Evolutionary conservation across 1,284 basidiomycete genomes (phyloP), one percentile per base, ranked within the genome.

Genomic region (Mycosarcoma maydis): DNA sequence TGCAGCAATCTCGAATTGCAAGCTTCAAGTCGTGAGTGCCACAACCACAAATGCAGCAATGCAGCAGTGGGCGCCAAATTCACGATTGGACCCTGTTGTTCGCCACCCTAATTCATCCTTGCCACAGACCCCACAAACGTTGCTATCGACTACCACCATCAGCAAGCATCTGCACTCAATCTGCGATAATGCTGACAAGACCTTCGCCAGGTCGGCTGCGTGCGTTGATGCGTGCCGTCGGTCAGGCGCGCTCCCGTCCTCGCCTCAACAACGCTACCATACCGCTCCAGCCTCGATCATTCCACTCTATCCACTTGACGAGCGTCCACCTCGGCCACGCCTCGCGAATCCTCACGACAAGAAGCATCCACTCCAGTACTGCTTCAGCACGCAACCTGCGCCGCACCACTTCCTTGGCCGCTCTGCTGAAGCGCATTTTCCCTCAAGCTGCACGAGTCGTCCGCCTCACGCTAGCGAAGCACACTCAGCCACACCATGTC

Each of bases 151-250:
- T 7, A 10, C 4, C 4, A 27, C 2, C 13, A 39, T 33, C 23
- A 17, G 19, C 3, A 8, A 17, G 13, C 33, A 6, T 9, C 33
- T 16, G 2, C n/a, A 16, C 33, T 29, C 7, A 29, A 7, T 13
- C 27, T 29, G 13, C 27, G 27, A 37, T 20, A 19, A 57, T 64
- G 54, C 22, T 65, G 17, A 10, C 52, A 3, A 14, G 61, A 30
- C 55, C 54, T n/a, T 33, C 49, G 16, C 61, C 61, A 26, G 54
- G 54, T 16, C 45, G 45, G 14, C 14, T 58, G 2, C 29, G 61
- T 10, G 55, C 54, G 3, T 19, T 48, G 20, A 13, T 49, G 29
- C 45, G 42, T 3, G 32, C 36, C 16, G 61, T 33, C 3, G 41
- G 34, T 13, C 46, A 46, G 19, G 32, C 27, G 17, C 24, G 46